A percentile compares a stretch with the other conserved stretches of the same genome.
Conservation (phyloP, 1,284 basidiomycete species). For the Boletus smithii region DNA sequence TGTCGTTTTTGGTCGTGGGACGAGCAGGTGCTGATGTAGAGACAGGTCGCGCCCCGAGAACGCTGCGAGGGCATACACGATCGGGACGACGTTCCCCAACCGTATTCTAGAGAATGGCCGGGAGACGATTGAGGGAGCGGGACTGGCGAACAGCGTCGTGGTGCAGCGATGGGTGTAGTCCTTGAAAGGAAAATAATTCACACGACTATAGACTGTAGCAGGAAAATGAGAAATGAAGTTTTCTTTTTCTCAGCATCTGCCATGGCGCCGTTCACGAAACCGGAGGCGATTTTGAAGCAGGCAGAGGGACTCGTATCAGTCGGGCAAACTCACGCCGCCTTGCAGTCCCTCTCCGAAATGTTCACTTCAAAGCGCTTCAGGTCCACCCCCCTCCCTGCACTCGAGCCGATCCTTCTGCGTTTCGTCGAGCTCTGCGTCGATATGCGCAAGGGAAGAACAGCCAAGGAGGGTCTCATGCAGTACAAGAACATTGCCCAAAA, state of each 20-base stretch:
- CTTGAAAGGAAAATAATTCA: slow-evolving; percentile 18
- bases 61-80: slow-evolving; percentile 62
- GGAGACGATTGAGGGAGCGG: slow-evolving; percentile 72
- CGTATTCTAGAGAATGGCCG: slow-evolving; percentile 64
- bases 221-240: no score
- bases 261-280: slow-evolving; percentile 89
- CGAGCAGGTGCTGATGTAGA: not conserved
- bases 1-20: slow-evolving; percentile 36
- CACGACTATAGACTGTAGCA: slow-evolving; percentile 14
- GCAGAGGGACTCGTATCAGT: slow-evolving; percentile 90
- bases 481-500: slow-evolving; percentile 98
- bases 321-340: slow-evolving; percentile 83
- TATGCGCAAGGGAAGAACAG: slow-evolving; percentile 89
- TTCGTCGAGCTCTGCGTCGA: slow-evolving; percentile 96
- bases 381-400: slow-evolving; percentile 81
- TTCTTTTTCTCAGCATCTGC: slow-evolving; percentile 12
- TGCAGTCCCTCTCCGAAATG: slow-evolving; percentile 88
- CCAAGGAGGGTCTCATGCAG: slow-evolving; percentile 94
- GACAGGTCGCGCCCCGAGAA: slow-evolving; percentile 76
- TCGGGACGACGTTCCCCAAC: slow-evolving; percentile 85
- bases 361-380: slow-evolving; percentile 94
- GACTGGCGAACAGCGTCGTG: slow-evolving; percentile 79
- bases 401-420: slow-evolving; percentile 95
- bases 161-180: slow-evolving; percentile 81
- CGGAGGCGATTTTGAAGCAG: slow-evolving; percentile 89